These are phyloP conservation scores for Platanthera guangdongensis DNA, from an alignment of 106 monocot genomes.

Conservation along the genomic window DNA sequence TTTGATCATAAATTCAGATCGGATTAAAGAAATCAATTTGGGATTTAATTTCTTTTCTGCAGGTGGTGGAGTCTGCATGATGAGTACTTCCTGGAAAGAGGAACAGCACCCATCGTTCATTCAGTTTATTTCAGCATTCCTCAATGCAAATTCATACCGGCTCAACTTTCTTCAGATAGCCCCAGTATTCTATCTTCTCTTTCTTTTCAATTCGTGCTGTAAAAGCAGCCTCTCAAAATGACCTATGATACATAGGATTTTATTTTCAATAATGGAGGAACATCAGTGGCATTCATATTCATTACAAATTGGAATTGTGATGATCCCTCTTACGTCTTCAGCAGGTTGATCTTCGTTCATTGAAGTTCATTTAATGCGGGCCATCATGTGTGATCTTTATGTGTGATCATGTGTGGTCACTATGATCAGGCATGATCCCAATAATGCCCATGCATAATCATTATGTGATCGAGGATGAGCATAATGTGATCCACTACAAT, in stretches of 20 bases:
- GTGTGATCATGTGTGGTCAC: too few species aligned
- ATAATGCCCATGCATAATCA: too few species aligned
- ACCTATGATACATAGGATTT: slow-evolving; percentile 52
- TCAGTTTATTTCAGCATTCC: slow-evolving; percentile 67
- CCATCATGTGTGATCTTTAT: too few species aligned
- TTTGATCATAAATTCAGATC: neutral
- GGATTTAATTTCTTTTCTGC: slow-evolving; percentile 7
- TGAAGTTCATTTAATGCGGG: slow-evolving; percentile 5
- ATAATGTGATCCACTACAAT: too few species aligned
- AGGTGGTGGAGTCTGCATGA: slow-evolving; percentile 85
- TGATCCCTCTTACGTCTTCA: slow-evolving; percentile 38
- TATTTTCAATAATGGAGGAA: slow-evolving; percentile 90
- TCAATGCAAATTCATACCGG: slow-evolving; percentile 68
- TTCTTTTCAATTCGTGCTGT: neutral
- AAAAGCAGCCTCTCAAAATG: neutral
- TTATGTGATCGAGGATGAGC: too few species aligned
- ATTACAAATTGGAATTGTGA: slow-evolving; percentile 58
- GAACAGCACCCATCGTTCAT: slow-evolving; percentile 74
- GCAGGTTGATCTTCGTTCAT: slow-evolving; percentile 30
- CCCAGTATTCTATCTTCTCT: slow-evolving; percentile 41
- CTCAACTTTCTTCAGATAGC: slow-evolving; percentile 80
- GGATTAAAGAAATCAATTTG: neutral
- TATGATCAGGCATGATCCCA: too few species aligned
- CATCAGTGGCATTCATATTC: slow-evolving; percentile 86
- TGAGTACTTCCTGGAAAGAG: slow-evolving; percentile 77